Percentiles rank a stretch among this genome's conserved stretches.
Evolutionary conservation across 192 early-diverging fungal genomes (phyloP).

Genomic region (Linnemannia hyalina): DNA sequence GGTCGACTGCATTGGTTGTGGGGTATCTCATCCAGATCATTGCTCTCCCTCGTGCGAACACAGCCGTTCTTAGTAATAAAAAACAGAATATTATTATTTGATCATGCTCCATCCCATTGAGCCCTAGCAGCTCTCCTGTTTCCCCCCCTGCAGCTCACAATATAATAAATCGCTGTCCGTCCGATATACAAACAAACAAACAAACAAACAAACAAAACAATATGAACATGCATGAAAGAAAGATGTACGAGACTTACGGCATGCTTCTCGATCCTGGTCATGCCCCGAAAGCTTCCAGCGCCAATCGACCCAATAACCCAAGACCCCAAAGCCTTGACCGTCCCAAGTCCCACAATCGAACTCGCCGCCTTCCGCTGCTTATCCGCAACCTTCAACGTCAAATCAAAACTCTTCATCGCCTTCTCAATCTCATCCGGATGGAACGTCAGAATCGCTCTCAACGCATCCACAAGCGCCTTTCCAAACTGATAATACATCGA

Average conservation of each 20-base stretch:
- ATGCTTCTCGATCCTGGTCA: conserved; percentile 73
- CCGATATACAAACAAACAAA: conserved; percentile 5
- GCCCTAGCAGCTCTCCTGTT: background rate
- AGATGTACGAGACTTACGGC: conserved; percentile 56
- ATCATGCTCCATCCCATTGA: background rate
- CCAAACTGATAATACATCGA: conserved; percentile 84
- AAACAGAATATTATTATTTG: conserved; percentile 14
- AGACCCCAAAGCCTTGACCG: conserved; percentile 61
- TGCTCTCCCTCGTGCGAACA: background rate
- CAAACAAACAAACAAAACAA: background rate
- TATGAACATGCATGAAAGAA: background rate
- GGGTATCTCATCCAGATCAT: background rate
- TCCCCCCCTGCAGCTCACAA: conserved; percentile 5
- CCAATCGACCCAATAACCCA: conserved; percentile 59
- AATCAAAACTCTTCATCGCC: conserved; percentile 73
- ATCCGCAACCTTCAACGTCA: conserved; percentile 71
- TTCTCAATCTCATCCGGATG: conserved; percentile 74
- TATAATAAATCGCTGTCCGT: background rate
- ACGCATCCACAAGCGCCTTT: conserved; percentile 72
- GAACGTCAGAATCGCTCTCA: conserved; percentile 84
- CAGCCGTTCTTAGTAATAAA: conserved; percentile 5
- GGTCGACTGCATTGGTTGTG: background rate
- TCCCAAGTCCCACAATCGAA: conserved; percentile 43
- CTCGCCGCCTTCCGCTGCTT: conserved; percentile 69
- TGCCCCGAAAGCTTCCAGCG: conserved; percentile 55